A percentile compares a stretch with the other conserved stretches of the same genome.
These are phyloP conservation scores for Mortierella sp. DNA, from an alignment of 371 early-diverging fungal species.

Conservation along the genomic window DNA sequence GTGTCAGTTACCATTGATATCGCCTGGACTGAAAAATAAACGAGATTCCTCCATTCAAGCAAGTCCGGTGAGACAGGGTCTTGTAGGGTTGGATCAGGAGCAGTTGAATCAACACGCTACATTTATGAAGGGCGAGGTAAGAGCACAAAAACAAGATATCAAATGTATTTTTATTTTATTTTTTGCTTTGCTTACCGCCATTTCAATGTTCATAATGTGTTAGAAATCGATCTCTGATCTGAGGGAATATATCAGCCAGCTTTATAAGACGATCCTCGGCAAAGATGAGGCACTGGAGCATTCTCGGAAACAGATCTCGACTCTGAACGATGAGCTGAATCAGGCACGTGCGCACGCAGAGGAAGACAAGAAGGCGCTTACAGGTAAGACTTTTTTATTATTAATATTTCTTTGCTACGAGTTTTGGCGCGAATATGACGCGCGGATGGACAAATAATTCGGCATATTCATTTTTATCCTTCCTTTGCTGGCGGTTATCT, in stretches of 20 bases:
- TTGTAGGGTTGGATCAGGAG: slow-evolving; percentile 8
- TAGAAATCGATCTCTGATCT: slow-evolving; percentile 20
- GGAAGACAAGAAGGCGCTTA: slow-evolving; percentile 14
- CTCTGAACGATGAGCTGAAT: slow-evolving; percentile 25
- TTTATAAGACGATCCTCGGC: slow-evolving; percentile 29
- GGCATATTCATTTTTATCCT: not conserved
- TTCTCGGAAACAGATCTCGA: slow-evolving; percentile 13
- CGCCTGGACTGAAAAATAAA: no score
- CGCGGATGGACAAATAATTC: no score
- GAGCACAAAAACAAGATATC: not conserved
- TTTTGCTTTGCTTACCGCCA: not conserved
- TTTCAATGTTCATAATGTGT: not conserved
- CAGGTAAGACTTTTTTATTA: slow-evolving; percentile 15
- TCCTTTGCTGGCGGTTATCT: not conserved
- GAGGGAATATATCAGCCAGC: slow-evolving; percentile 18
- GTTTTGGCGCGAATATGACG: no score
- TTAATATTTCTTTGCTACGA: no score
- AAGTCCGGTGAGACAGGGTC: not conserved
- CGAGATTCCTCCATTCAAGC: no score
- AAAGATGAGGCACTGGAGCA: slow-evolving; percentile 22
- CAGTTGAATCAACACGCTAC: slow-evolving; percentile 14
- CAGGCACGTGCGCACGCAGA: slow-evolving; percentile 6
- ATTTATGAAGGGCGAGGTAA: slow-evolving; percentile 30
- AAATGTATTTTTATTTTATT: not conserved
- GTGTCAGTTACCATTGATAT: no score